A percentile compares a stretch with the other conserved stretches of the same genome.
phyloP scores from a whole-genome alignment of 1,284 basidiomycete species.

The Malassezia vespertilionis region DNA sequence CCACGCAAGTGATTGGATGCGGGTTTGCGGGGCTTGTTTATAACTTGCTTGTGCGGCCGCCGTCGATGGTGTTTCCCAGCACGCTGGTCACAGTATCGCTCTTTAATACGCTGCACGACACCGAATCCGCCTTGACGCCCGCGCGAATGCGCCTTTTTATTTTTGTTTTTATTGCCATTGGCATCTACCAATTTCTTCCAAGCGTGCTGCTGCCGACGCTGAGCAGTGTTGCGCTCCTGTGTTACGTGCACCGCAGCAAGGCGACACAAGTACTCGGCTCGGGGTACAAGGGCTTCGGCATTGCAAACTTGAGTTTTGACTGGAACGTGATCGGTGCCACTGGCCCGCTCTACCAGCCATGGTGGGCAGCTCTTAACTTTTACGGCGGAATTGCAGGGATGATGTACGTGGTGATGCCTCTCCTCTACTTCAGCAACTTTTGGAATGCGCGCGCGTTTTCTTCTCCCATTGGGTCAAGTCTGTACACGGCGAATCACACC shows the following conservation, averaged over 20 bases:
- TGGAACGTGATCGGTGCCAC: conserved; percentile 51
- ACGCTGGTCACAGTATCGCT: conserved; percentile 51
- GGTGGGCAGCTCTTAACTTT: conserved; percentile 50
- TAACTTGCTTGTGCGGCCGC: conserved; percentile 42
- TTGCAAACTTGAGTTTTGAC: conserved; percentile 51
- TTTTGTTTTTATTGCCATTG: conserved; percentile 48
- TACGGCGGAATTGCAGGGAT: conserved; percentile 46
- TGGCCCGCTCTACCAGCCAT: conserved; percentile 52
- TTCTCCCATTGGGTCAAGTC: conserved; percentile 49
- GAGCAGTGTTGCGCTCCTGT: conserved; percentile 51
- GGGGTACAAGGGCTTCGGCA: conserved; percentile 52
- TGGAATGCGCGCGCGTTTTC: conserved; percentile 48
- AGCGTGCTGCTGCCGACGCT: conserved; percentile 51
- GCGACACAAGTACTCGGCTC: conserved; percentile 46
- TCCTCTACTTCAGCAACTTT: conserved; percentile 50
- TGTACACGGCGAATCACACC: conserved; percentile 42
- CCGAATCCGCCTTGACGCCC: conserved; percentile 41
- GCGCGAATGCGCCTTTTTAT: conserved; percentile 50
- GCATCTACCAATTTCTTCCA: conserved; percentile 51
- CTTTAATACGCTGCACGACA: conserved; percentile 52
- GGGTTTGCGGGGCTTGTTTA: conserved; percentile 45
- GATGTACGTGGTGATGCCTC: conserved; percentile 51
- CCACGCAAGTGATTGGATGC: conserved; percentile 45
- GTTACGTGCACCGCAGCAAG: conserved; percentile 47
- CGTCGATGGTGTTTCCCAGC: conserved; percentile 50